phyloP scores from a whole-genome alignment of 352 stramenopile genomes.

The Phytophthora multivora region DNA sequence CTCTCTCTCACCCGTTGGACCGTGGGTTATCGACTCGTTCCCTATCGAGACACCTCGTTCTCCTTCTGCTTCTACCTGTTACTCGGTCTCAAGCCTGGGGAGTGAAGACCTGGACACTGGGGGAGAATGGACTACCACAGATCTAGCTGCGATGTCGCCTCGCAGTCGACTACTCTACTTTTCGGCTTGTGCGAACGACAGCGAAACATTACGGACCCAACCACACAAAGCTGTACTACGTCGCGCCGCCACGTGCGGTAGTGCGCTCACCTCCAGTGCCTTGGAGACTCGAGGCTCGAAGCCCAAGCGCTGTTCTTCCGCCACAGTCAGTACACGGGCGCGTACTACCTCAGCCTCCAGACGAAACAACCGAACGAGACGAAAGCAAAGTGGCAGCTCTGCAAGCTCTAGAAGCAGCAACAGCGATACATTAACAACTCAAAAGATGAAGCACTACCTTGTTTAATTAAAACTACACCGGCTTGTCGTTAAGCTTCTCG shows the following conservation, averaged over 20 bases:
- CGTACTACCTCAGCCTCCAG: not conserved
- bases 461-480: conserved; percentile 7
- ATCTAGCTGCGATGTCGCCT: conserved; percentile 49
- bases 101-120: conserved; percentile 35
- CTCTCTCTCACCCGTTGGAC: conserved; percentile 51
- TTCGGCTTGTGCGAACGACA: conserved; percentile 44
- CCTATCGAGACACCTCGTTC: conserved; percentile 17
- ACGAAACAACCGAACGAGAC: conserved; percentile 15
- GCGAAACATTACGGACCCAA: conserved; percentile 6
- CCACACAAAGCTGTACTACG: conserved; percentile 4
- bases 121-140: conserved; percentile 4
- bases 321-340: conserved; percentile 12
- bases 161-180: conserved; percentile 69
- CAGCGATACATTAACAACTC: conserved; percentile 6
- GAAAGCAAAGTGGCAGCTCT: conserved; percentile 15
- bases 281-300: conserved; percentile 5
- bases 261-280: not conserved
- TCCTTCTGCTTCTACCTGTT: conserved; percentile 28
- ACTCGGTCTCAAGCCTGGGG: conserved; percentile 26
- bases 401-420: conserved; percentile 2
- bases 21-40: conserved; percentile 45
- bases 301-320: conserved; percentile 34
- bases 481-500: conserved; percentile 24
- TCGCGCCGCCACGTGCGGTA: conserved; percentile 22
- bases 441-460: conserved; percentile 5